A percentile compares a stretch with the other conserved stretches of the same genome.
phyloP scores from a whole-genome alignment of 1,284 basidiomycete species.

The Vanrija humicola region DNA sequence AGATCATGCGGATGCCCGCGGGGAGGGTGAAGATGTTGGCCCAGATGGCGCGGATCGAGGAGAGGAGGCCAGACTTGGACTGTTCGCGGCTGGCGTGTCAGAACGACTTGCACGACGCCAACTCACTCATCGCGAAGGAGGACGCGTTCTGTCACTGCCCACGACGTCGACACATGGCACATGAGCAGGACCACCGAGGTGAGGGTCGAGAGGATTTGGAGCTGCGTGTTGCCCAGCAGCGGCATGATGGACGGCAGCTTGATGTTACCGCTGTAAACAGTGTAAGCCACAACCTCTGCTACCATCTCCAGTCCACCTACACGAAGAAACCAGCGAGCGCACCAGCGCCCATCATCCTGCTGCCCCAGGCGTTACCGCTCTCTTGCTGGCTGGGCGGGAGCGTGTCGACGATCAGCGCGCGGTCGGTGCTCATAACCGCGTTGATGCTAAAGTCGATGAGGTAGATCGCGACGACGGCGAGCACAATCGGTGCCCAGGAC shows the following conservation, averaged over 20 bases:
- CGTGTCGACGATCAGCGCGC: slow-evolving; percentile 54
- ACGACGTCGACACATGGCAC: slow-evolving; percentile 57
- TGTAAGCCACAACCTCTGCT: background rate
- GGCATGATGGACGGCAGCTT: slow-evolving; percentile 64
- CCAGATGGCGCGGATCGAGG: slow-evolving; percentile 56
- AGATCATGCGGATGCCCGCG: slow-evolving; percentile 68
- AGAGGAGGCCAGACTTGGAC: slow-evolving; percentile 31
- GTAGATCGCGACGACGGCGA: slow-evolving; percentile 83
- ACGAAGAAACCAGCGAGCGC: slow-evolving; percentile 80
- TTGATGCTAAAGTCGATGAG: slow-evolving; percentile 90
- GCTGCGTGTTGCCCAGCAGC: slow-evolving; percentile 65
- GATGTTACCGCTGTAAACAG: slow-evolving; percentile 58
- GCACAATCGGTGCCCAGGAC: slow-evolving; percentile 53
- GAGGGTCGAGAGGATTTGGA: slow-evolving; percentile 63
- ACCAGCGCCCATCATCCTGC: slow-evolving; percentile 77
- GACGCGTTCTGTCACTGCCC: slow-evolving; percentile 71
- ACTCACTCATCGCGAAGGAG: slow-evolving; percentile 56
- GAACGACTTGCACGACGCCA: background rate
- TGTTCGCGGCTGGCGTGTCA: slow-evolving; percentile 37
- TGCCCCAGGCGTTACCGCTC: slow-evolving; percentile 90
- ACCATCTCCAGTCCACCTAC: slow-evolving; percentile 52
- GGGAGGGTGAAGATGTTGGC: slow-evolving; percentile 66
- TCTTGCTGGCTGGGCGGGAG: slow-evolving; percentile 66
- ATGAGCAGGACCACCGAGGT: slow-evolving; percentile 50
- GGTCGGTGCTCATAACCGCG: slow-evolving; percentile 56